Evolutionary conservation across 2,329 filamentous ascomycete genomes (phyloP).

Genomic region (Alternaria angustiovoidea): DNA sequence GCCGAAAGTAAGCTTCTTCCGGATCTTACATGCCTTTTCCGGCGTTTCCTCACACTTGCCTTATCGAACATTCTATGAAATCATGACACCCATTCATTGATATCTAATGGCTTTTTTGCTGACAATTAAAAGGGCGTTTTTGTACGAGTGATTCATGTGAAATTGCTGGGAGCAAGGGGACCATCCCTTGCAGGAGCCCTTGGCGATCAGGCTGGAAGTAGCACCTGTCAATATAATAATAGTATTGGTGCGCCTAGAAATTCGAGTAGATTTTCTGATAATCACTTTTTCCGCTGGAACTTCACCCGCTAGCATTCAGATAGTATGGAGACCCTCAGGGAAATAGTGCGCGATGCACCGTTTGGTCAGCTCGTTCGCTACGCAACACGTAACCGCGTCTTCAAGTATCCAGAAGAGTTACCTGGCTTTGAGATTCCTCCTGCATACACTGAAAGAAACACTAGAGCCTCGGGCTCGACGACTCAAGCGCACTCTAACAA

Average conservation of each 20-base stretch:
- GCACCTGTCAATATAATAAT: neutral
- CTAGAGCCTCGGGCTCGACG: neutral
- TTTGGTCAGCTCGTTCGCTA: slow-evolving; percentile 67
- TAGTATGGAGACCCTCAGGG: neutral
- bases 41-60: neutral
- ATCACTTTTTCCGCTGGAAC: neutral
- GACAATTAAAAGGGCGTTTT: neutral
- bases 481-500: neutral
- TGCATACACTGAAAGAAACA: slow-evolving; percentile 39
- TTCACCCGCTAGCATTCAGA: too few relatives aligned
- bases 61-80: neutral
- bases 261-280: accelerated
- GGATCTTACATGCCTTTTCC: neutral
- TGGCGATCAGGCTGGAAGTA: neutral
- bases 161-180: neutral
- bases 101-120: neutral
- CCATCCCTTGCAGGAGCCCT: neutral
- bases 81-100: neutral
- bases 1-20: neutral
- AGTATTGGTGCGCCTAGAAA: accelerated
- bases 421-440: slow-evolving; percentile 62
- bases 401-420: slow-evolving; percentile 68
- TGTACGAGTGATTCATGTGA: neutral
- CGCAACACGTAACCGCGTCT: slow-evolving; percentile 60
- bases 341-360: slow-evolving; percentile 63